Evolutionary conservation across 148 eudicot genomes (phyloP).

Genomic region (Cornus kousa): DNA sequence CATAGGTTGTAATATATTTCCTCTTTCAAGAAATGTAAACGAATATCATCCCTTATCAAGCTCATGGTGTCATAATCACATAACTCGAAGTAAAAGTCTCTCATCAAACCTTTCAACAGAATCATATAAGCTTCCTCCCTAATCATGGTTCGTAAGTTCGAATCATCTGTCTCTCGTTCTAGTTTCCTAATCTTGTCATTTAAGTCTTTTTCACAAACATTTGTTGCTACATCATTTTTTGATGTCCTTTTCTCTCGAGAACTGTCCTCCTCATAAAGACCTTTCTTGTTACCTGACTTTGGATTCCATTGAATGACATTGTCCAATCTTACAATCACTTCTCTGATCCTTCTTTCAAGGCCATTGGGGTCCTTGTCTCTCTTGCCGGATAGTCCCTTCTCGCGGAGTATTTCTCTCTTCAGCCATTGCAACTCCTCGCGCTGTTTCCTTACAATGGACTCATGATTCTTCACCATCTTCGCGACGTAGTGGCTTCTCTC

Average conservation of each 20-base stretch:
- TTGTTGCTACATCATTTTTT: not conserved
- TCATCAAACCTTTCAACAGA: constrained; percentile 26
- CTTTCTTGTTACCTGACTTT: constrained; percentile 2
- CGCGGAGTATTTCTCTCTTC: constrained; percentile 27
- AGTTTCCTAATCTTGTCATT: constrained; percentile 15
- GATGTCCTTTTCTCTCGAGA: too few species aligned
- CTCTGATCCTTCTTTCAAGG: constrained; percentile 23
- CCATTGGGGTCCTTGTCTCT: constrained; percentile 17
- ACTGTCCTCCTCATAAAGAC: not conserved
- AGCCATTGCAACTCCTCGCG: constrained; percentile 28
- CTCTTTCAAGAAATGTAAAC: not conserved
- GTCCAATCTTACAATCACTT: constrained; percentile 33
- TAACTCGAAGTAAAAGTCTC: constrained; percentile 24
- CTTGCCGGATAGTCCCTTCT: constrained; percentile 20
- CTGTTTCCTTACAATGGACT: constrained; percentile 36
- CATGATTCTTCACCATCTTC: constrained; percentile 41
- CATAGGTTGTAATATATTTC: too few species aligned
- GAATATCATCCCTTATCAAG: constrained; percentile 10
- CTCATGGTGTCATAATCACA: constrained; percentile 13
- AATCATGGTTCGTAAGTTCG: constrained; percentile 16
- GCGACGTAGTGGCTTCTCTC: constrained; percentile 30
- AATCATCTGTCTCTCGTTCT: constrained; percentile 28
- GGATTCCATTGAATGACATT: constrained; percentile 34
- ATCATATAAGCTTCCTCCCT: constrained; percentile 32
- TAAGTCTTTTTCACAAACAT: constrained; percentile 2